Base-by-base conservation (phyloP, 2,329 filamentous ascomycete species). In the Didymella segeticola region DNA sequence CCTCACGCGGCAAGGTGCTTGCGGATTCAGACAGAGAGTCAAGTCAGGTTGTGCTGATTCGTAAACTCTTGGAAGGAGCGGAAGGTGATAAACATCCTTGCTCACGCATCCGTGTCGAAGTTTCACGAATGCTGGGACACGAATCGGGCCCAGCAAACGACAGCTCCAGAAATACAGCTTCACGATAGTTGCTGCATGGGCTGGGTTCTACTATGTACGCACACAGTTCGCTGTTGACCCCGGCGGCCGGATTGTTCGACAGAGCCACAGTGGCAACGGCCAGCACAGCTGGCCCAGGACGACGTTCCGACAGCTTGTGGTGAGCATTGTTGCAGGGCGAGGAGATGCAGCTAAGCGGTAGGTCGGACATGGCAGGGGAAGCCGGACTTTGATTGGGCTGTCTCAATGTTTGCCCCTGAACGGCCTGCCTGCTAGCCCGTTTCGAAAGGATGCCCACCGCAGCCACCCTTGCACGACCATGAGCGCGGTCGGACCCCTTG, bases 401-500 rank as follows among this genome's bases (percentile, higher is more conserved):
- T 59, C 47, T 53, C 51, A 60, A 59, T 33, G 53, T 46, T 37
- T 61, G 41, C 64, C 64, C 63, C 63, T 66, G 63, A 63, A 55
- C 56, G 53, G 46, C 56, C 63, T 53, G 58, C 53, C 61, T 54
- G 58, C 61, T 60, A 58, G 53, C 52, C 63, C 41, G 49, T 58
- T 60, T 63, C 34, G 54, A 59, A 54, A 47, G 33, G 43, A 47
- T 56, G 56, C 55, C 56, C 54, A 62, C 52, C 57, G 58, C 49
- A 47, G 55, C 58, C 53, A 60, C 63, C 64, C 65, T 68, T 67
- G 63, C 60, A 52, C 58, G 58, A 59, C 62, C 51, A 45, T 61
- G 61, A 60, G 52, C 43, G 49, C 47, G 41, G 57, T 52, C 61
- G 51, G 56, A 54, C 64, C 62, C 60, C 61, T 53, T 39, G 57